Base-by-base conservation (phyloP, 768 basidiomycete species). In the Nevesoporus exiguus region DNA sequence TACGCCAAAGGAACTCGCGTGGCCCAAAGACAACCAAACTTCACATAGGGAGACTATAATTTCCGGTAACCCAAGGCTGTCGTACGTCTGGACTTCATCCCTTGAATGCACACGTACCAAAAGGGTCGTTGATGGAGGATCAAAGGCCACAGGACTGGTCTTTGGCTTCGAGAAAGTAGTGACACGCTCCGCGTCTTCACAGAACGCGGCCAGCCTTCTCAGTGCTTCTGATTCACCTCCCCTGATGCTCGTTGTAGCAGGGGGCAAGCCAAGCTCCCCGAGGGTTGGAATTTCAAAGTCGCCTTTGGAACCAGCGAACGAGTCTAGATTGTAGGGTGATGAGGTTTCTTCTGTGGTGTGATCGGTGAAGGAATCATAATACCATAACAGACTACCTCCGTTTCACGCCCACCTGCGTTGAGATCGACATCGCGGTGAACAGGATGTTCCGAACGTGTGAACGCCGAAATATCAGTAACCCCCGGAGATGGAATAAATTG, bases 241-340 rank as follows among this genome's bases (percentile, higher is more conserved):
- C 56, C 60, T 65, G 64, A 67, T 65, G 51, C 67, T 60, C 57
- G 67, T 64, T 58, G 67, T 61, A 33, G 58, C 56, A 54, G 50
- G 55, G 52, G 58, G 59, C 17, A 61, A 58, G 29, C 60, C 57
- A 21, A 61, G 45, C 47, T 55, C 57, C 47, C 54, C 27, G 22
- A 61, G 49, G 34, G 51, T 40, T 14, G 53, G 56, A 51, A 71
- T 69, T 59, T 69, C 60, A 62, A 69, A 61, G 42, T 52, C 54
- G 54, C 57, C 46, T 30, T 59, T 47, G 51, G 55, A 52, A 51
- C 65, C 65, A 48, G 33, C 49, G 41, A 52, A 49, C 17, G 54
- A 59, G 55, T 56, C 67, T 64, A 59, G 61, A 60, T 37, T n/a
- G 39, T 47, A 43, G 29, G 31, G 25, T 45, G 50, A 52, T 47